Percentiles rank a stretch among this genome's conserved stretches.
Conservation (phyloP, 257 asterid genomes). For the Solanum pinnatisectum region DNA sequence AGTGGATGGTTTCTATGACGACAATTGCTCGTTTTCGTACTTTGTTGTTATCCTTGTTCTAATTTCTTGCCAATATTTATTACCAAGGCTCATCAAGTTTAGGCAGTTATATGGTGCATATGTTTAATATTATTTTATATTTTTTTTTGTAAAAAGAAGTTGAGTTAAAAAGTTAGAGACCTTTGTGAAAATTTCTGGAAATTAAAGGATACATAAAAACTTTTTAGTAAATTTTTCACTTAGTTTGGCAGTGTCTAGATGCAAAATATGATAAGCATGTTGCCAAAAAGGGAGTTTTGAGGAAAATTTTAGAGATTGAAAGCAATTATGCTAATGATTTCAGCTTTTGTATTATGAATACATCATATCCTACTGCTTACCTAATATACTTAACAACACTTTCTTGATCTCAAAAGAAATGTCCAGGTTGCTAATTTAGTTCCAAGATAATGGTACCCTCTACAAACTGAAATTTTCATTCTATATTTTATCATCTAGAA, state of each 20-base stretch:
- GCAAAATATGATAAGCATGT: not conserved
- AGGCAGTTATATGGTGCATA: not conserved
- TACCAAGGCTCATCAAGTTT: not conserved
- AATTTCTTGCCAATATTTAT: not conserved
- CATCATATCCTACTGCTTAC: not conserved
- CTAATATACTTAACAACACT: not conserved
- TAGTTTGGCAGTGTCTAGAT: not conserved
- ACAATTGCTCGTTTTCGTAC: not conserved
- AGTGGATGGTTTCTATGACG: not conserved
- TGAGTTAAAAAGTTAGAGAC: not conserved
- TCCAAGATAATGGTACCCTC: not conserved
- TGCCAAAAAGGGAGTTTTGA: not conserved
- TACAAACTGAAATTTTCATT: not conserved
- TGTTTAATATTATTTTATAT: not conserved
- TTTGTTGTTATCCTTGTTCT: not conserved
- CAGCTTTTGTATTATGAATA: not conserved
- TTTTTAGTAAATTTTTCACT: not conserved
- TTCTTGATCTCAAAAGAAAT: not conserved
- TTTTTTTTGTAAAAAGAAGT: not conserved
- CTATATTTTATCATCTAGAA: not conserved
- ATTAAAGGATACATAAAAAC: not conserved
- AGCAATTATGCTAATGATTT: not conserved
- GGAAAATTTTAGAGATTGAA: not conserved
- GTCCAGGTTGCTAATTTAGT: not conserved
- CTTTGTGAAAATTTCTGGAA: not conserved